A percentile compares a stretch with the other conserved stretches of the same genome.
These are phyloP conservation scores for Fusarium sp. DNA, from an alignment of 2,329 filamentous ascomycete genomes.

Conservation along the genomic window DNA sequence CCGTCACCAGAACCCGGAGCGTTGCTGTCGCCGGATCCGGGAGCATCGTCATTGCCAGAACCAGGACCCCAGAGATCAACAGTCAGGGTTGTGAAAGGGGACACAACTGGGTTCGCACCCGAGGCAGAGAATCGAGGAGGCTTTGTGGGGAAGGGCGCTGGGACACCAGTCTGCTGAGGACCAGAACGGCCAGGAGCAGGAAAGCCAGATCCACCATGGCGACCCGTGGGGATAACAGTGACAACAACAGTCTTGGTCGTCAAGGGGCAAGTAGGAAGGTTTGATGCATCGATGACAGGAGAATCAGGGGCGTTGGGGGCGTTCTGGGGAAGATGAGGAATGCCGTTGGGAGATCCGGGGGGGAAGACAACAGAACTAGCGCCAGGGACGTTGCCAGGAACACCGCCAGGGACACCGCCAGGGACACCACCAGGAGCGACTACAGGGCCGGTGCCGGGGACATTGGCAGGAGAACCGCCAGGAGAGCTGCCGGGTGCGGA, in stretches of 20 bases:
- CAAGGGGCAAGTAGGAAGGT: slow-evolving; percentile 54
- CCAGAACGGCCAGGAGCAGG: slow-evolving; percentile 28
- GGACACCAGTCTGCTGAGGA: slow-evolving; percentile 33
- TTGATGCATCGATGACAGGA: slow-evolving; percentile 12
- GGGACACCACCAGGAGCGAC: slow-evolving; percentile 24
- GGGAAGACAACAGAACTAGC: slow-evolving; percentile 8
- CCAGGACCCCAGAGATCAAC: slow-evolving; percentile 50
- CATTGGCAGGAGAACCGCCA: slow-evolving; percentile 7
- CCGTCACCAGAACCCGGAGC: background rate
- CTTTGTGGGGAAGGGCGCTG: slow-evolving; percentile 46
- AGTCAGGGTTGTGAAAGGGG: slow-evolving; percentile 52
- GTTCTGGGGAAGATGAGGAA: slow-evolving; percentile 3
- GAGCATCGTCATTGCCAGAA: background rate
- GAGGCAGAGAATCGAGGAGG: slow-evolving; percentile 36
- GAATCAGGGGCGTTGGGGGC: slow-evolving; percentile 7
- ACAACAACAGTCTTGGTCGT: slow-evolving; percentile 61
- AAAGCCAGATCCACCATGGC: slow-evolving; percentile 38
- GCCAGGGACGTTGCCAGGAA: background rate
- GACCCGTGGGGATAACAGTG: slow-evolving; percentile 55
- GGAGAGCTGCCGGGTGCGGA: slow-evolving; percentile 15
- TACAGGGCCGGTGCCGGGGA: slow-evolving; percentile 29
- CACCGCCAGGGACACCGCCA: slow-evolving; percentile 1
- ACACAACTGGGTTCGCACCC: slow-evolving; percentile 30
- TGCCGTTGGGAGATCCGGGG: background rate
- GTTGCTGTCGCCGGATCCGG: background rate